Evolutionary conservation across 2,329 filamentous ascomycete genomes (phyloP).

Genomic region (Rutstroemia sp.): DNA sequence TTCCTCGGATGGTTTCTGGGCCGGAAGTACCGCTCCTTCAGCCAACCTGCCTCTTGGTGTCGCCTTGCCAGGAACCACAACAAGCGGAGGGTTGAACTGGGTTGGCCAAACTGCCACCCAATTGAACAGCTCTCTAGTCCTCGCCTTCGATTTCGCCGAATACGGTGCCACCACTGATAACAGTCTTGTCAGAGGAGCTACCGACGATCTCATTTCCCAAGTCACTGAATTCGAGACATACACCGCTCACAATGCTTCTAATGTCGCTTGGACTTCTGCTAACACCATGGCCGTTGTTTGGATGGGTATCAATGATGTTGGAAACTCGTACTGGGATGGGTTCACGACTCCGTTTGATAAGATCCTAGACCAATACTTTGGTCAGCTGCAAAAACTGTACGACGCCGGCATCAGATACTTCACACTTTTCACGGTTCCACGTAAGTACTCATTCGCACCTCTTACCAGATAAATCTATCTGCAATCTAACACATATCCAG

Average conservation of each 20-base stretch:
- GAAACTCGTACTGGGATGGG: constrained; percentile 3
- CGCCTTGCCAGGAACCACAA: neutral
- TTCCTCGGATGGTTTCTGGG: neutral
- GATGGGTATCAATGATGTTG: constrained; percentile 4
- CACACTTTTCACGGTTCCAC: neutral
- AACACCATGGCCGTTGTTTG: constrained; percentile 1
- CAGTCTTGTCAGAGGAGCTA: neutral
- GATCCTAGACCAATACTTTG: neutral
- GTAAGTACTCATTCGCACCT: neutral
- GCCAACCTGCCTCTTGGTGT: neutral
- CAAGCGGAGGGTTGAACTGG: neutral
- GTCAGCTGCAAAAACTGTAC: neutral
- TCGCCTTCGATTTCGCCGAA: constrained; percentile 2
- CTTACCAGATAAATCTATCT: neutral
- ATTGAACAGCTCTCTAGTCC: neutral
- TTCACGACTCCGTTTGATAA: neutral
- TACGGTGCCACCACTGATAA: constrained; percentile 3
- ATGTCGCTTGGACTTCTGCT: neutral
- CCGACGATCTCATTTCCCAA: constrained; percentile 1
- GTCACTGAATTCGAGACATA: neutral
- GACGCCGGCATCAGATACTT: neutral
- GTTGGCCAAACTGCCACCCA: neutral
- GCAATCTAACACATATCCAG: neutral
- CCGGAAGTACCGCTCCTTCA: neutral
- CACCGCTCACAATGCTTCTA: neutral